Percentiles rank a stretch among this genome's conserved stretches.
Conservation (phyloP, 2,329 filamentous ascomycete genomes). For the Ophiostoma montium region DNA sequence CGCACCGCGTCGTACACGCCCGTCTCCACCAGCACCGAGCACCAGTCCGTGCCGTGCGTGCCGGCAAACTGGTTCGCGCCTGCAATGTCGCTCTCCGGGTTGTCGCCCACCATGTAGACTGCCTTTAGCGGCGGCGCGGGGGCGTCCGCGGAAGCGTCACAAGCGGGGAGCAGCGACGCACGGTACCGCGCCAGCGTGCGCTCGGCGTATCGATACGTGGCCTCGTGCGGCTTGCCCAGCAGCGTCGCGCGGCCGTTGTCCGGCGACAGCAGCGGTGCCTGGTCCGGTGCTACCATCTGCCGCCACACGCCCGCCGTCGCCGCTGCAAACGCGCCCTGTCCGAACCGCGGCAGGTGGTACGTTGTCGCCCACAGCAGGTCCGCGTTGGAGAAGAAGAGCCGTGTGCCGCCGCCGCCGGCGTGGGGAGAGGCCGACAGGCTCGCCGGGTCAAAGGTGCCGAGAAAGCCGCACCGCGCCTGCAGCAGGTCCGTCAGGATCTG, state of each 20-base stretch:
- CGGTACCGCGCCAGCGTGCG: conserved; percentile 49
- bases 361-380: conserved; percentile 81
- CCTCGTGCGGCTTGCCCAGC: conserved; percentile 68
- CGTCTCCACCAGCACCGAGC: conserved; percentile 20
- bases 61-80: conserved; percentile 69
- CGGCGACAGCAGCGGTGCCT: conserved; percentile 30
- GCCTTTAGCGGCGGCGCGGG: conserved; percentile 18
- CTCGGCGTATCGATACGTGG: conserved; percentile 78
- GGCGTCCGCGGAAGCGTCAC: too few relatives aligned
- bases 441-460: conserved; percentile 59
- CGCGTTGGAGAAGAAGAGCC: conserved; percentile 80
- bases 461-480: conserved; percentile 59
- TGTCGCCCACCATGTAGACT: conserved; percentile 88
- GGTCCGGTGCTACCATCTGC: conserved; percentile 55
- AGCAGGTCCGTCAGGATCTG: conserved; percentile 76
- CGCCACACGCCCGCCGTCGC: conserved; percentile 70
- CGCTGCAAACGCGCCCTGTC: conserved; percentile 80
- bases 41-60: conserved; percentile 36
- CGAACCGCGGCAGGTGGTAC: conserved; percentile 74
- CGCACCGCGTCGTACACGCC: conserved; percentile 18
- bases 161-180: conserved; percentile 41
- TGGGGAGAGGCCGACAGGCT: conserved; percentile 31
- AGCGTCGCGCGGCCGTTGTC: conserved; percentile 34
- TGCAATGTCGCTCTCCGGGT: conserved; percentile 77
- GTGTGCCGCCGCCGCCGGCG: conserved; percentile 67